Base-by-base conservation (phyloP, 139 green algal genomes). In the Picochlorum sp. region DNA sequence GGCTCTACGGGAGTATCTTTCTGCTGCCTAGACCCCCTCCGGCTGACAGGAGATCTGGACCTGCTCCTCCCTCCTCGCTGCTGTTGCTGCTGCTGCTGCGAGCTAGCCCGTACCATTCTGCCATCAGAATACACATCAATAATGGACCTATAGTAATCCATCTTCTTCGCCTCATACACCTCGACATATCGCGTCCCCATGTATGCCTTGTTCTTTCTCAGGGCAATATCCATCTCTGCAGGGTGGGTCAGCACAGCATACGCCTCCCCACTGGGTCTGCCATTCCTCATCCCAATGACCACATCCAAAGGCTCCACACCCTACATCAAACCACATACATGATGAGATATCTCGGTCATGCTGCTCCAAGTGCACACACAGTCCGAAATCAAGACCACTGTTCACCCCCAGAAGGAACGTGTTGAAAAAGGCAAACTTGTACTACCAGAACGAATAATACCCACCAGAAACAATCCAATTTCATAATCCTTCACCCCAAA, bases 111-210 rank as follows among this genome's bases (percentile, higher is more conserved):
- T 26, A n/a, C 16, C 63, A 30, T 23, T 69, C 7, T 45, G 44
- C 49, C 47, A 51, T 68, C 62, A 56, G 62, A 50, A 34, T 65
- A 61, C 54, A 61, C 70, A 57, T 60, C n/a, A 31, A 31, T 20
- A 20, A 90, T 71, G 4, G 77, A 79, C 51, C 73, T 79, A 63
- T 88, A 88, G 65, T 88, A 88, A 44, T 90, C 84, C 68, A 78
- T 60, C 63, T 90, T 90, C 64, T 89, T 84, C 0, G 85, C 71
- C 18, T 73, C 63, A 65, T 85, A 91, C 38, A 94, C 81, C 69
- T 94, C 86, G 20, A 94, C 82, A 68, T 91, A 94, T 38, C 86
- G 70, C 21, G 73, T 73, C 24, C 86, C 86, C 75, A 94, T 79
- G 74, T 91, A 90, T 34, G 70, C 73, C 34, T 81, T 83, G 69